These are phyloP conservation scores for Elongisporangium undulatum DNA, from an alignment of 352 stramenopile species.

Conservation along the genomic window DNA sequence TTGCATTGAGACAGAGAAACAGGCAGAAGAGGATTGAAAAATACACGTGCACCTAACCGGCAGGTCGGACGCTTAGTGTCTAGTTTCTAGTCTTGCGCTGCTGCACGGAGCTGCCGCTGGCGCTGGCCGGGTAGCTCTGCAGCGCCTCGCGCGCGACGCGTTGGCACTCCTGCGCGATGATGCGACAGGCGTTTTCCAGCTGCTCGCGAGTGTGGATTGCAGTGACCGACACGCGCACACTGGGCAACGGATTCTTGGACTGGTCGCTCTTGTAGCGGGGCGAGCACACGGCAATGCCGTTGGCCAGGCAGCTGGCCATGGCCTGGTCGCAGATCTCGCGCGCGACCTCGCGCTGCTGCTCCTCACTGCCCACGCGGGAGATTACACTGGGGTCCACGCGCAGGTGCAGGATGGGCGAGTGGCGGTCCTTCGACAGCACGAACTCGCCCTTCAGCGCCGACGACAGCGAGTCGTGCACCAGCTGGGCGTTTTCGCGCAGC, in stretches of 20 bases:
- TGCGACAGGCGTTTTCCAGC: conserved; percentile 45
- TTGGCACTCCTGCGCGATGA: conserved; percentile 54
- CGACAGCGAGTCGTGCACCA: conserved; percentile 53
- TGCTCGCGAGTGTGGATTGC: conserved; percentile 61
- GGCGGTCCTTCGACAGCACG: conserved; percentile 46
- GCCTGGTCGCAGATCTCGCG: conserved; percentile 59
- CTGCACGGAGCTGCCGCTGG: conserved; percentile 23
- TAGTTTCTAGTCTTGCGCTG: conserved; percentile 30
- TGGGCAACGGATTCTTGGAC: conserved; percentile 53
- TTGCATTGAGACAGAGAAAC: not conserved
- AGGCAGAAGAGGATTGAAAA: not conserved
- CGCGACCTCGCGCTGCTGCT: conserved; percentile 43
- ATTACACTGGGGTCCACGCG: conserved; percentile 45
- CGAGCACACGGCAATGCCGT: conserved; percentile 69
- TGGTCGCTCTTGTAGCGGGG: conserved; percentile 70
- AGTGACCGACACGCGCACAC: conserved; percentile 71
- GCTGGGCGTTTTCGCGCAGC: conserved; percentile 57
- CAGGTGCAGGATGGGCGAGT: conserved; percentile 73
- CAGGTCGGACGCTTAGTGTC: not conserved
- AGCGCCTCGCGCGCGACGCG: conserved; percentile 43
- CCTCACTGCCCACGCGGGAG: conserved; percentile 26
- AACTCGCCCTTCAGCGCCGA: conserved; percentile 31
- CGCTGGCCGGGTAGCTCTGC: conserved; percentile 16
- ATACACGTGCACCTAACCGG: not conserved
- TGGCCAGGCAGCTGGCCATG: conserved; percentile 54